Base-by-base conservation (phyloP, 2,329 filamentous ascomycete genomes). In the Fusarium sp. region DNA sequence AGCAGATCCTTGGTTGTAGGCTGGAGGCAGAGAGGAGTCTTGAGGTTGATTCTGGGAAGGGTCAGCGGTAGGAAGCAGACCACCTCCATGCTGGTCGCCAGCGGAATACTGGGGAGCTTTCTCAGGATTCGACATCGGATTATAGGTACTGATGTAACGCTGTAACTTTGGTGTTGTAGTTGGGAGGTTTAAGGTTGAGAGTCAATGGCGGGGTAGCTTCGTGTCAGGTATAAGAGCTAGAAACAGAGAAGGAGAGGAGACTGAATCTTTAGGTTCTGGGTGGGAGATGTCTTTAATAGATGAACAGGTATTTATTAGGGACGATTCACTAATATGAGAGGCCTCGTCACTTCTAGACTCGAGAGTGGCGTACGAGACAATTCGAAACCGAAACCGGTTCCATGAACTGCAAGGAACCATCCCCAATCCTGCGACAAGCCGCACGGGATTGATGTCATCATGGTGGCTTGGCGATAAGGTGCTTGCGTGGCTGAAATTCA, bases 381-480 rank as follows among this genome's bases (percentile, higher is more conserved):
- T 59, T 38, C 60, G 66, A 73, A 75, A 71, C 70, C 60, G 66
- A 73, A 75, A 71, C 70, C 68, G 70, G 72, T 73, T 73, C 68
- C 70, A 39, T 60, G 58, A 51, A 42, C 45, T 57, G 56, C 65
- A 61, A 48, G 55, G 53, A 57, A 41, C 58, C 50, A n/a, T 50
- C 45, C 51, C 30, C 55, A 48, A 51, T 35, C 39, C 41, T 70
- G 69, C 44, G 59, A 70, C 69, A 72, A 51, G 65, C 50, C 65
- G 58, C 50, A 48, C 20, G 31, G 26, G 31, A 50, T 71, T 77
- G 75, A 77, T 77, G 75, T 77, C 75, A 75, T 77, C 57, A 56
- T 26, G 48, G 73, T 77, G 75, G 75, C 75, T 75, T 70, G 66
- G 70, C 41, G 36, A 45, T 15, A 47, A 47, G 24, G 39, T 41